These are phyloP conservation scores for Gossypium lobatum DNA, from an alignment of 441 rosid genomes.

Conservation along the genomic window DNA sequence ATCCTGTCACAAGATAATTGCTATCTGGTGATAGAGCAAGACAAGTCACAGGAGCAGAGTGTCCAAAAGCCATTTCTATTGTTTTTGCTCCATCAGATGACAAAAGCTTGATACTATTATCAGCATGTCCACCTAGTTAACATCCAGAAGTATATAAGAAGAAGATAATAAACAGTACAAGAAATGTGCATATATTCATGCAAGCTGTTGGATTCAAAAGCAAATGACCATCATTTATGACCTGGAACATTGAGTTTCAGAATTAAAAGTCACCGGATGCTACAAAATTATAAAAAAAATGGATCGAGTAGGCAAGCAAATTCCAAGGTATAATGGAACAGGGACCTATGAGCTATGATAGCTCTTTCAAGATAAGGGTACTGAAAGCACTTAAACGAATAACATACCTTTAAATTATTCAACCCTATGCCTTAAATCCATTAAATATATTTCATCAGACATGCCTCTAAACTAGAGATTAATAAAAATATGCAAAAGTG, in stretches of 20 bases:
- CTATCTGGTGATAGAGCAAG: slow-evolving; percentile 86
- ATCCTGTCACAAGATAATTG: slow-evolving; percentile 88
- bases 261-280: neutral
- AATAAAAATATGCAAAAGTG: neutral
- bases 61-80: slow-evolving; percentile 81
- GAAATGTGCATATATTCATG: slow-evolving; percentile 5
- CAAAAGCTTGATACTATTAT: slow-evolving; percentile 82
- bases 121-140: slow-evolving; percentile 86
- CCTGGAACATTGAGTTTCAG: neutral
- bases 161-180: neutral
- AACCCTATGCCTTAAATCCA: neutral
- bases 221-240: neutral
- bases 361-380: slow-evolving; percentile 7
- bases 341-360: neutral
- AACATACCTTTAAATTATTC: neutral
- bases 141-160: slow-evolving; percentile 8
- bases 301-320: slow-evolving; percentile 4
- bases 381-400: neutral
- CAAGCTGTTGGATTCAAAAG: slow-evolving; percentile 7
- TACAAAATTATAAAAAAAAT: neutral
- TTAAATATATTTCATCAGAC: neutral
- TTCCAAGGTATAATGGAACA: neutral
- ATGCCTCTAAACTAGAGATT: slow-evolving; percentile 8
- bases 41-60: slow-evolving; percentile 98
- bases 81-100: slow-evolving; percentile 92